Conservation (phyloP, 2,329 filamentous ascomycete genomes). For the Sclerotinia subarctica region DNA sequence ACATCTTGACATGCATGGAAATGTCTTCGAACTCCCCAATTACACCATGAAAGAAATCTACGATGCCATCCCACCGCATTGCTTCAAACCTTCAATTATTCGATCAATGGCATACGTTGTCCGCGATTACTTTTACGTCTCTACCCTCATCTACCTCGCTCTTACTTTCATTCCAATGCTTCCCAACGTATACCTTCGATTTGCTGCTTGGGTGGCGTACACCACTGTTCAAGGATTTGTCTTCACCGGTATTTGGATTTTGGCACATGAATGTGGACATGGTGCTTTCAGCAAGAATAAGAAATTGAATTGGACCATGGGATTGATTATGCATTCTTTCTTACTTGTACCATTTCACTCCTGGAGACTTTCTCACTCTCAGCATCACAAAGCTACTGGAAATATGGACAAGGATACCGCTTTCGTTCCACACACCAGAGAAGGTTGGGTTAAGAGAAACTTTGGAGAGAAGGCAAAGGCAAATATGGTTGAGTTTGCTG, state of each 20-base stretch:
- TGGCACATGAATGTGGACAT: conserved; percentile 71
- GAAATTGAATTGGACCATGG: conserved; percentile 59
- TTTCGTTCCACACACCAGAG: conserved; percentile 53
- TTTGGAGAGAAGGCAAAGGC: conserved; percentile 34
- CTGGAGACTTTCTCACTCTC: conserved; percentile 68
- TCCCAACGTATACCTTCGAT: conserved; percentile 46
- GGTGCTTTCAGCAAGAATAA: conserved; percentile 61
- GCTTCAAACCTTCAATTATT: conserved; percentile 57
- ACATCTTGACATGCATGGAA: conserved; percentile 38
- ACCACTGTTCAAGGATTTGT: conserved; percentile 64
- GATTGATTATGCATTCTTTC: conserved; percentile 63
- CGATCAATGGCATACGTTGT: conserved; percentile 56
- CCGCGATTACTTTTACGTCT: conserved; percentile 54
- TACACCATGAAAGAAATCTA: conserved; percentile 41
- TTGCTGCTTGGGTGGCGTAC: conserved; percentile 56
- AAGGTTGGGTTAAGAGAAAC: conserved; percentile 35
- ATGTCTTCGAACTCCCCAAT: conserved; percentile 37
- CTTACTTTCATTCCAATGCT: conserved; percentile 53
- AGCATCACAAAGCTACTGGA: conserved; percentile 67
- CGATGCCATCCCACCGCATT: conserved; percentile 57
- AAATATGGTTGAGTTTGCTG: conserved; percentile 43
- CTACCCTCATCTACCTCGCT: conserved; percentile 47
- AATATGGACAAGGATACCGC: conserved; percentile 67
- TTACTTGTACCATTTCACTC: conserved; percentile 69
- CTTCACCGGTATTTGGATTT: conserved; percentile 68